Evolutionary conservation across 116 monocot genomes (phyloP).

Genomic region (Posidonia oceanica): DNA sequence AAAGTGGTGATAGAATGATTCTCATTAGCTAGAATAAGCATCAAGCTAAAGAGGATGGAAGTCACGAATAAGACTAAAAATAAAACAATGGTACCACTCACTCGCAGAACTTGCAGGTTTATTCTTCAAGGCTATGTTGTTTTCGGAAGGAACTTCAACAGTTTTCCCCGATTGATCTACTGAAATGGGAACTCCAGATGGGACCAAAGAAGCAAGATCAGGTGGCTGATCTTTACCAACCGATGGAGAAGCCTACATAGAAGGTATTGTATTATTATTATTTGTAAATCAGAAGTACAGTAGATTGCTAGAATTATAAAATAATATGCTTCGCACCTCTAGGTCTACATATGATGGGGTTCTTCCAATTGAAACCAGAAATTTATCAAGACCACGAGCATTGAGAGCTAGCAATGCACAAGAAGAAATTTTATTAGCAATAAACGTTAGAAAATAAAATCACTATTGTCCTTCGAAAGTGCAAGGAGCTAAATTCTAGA

Average conservation of each 20-base stretch:
- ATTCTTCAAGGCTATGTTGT: slow-evolving; percentile 19
- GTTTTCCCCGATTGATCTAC: slow-evolving; percentile 22
- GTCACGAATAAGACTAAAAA: background rate
- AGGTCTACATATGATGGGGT: slow-evolving; percentile 73
- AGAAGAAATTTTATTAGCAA: slow-evolving; percentile 1
- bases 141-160: slow-evolving; percentile 15
- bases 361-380: slow-evolving; percentile 70
- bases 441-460: background rate
- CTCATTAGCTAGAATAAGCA: background rate
- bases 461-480: background rate
- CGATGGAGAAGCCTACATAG: slow-evolving; percentile 45
- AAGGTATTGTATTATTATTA: slow-evolving; percentile 5
- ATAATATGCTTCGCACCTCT: slow-evolving; percentile 37
- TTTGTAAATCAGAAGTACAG: background rate
- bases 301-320: background rate
- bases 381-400: slow-evolving; percentile 70
- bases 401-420: slow-evolving; percentile 40
- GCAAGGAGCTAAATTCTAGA: no score
- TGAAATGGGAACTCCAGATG: slow-evolving; percentile 28
- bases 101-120: slow-evolving; percentile 4
- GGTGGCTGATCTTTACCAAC: slow-evolving; percentile 93
- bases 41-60: background rate
- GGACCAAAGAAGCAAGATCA: slow-evolving; percentile 77
- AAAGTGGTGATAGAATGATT: no score
- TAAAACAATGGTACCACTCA: background rate